Base-by-base conservation (phyloP, 2,329 filamentous ascomycete species). In the Sporothrix curviconia region DNA sequence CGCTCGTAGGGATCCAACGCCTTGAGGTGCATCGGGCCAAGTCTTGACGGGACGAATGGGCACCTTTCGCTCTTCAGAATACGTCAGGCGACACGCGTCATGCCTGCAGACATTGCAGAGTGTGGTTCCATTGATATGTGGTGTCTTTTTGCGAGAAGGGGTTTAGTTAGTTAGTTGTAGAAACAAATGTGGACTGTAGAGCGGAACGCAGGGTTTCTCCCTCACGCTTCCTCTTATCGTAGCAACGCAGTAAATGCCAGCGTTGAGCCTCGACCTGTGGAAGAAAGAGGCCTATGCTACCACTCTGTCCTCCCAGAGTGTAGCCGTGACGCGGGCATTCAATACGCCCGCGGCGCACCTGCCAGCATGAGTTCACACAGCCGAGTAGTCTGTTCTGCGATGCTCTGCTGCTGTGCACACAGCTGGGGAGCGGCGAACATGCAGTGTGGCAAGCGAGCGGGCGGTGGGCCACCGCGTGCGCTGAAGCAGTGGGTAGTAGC, bases 41-140 rank as follows among this genome's bases (percentile, higher is more conserved):
- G n/a, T 97, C 76, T 99, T 99, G 60, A 97, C 94, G 12, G 97
- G 92, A 64, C 94, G 86, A 58, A 92, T 84, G n/a, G n/a, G n/a
- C n/a, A n/a, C 74, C 97, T 99, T 74, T 97, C 94, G 70, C 92
- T 96, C 76, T 99, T 99, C 59, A 99, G 74, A 64, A 99, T 97
- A 49, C 94, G 68, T 99, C 94, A 67, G 84, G 63, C 94, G 86
- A 57, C 94, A 70, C 94, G 84, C 14, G 94, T 99, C 94, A 99
- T 99, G 12, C 94, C 92, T 52, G 94, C 94, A n/a, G 55, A 99
- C 94, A 64, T 99, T 99, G 58, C 97, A 76, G 58, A 99, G 78
- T 72, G 97, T 99, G 1, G 94, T 99, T 17, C 94, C 94, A 67
- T 97, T 99, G 72, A 99, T 96, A 99, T 96, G 74, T 96, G 90